Percentiles rank a stretch among this genome's conserved stretches.
Conservation (phyloP, 139 green algal genomes). For the Chlorella sorokiniana region DNA sequence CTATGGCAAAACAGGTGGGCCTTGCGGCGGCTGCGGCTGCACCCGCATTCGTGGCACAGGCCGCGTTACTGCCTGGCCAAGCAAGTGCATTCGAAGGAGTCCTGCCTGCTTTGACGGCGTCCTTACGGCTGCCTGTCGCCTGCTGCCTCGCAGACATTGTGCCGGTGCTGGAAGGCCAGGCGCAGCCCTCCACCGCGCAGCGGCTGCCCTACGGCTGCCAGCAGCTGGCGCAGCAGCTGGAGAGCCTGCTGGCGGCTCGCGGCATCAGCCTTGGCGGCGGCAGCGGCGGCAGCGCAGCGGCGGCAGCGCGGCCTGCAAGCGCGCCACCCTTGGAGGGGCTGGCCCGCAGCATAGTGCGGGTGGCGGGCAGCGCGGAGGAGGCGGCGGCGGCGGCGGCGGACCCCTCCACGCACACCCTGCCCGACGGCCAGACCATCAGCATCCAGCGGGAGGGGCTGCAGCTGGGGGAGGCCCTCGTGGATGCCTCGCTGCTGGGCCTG, state of each 20-base stretch:
- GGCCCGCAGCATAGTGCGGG: constrained; percentile 11
- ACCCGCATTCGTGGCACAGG: no score
- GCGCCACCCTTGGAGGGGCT: not conserved
- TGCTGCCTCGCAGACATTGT: constrained; percentile 65
- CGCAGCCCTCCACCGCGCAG: constrained; percentile 46
- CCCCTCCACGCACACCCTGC: constrained; percentile 48
- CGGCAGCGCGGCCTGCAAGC: not conserved
- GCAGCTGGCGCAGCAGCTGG: constrained; percentile 62
- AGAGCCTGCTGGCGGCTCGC: constrained; percentile 24
- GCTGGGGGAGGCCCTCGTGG: constrained; percentile 63
- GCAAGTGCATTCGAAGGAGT: no score
- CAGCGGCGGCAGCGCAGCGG: not conserved
- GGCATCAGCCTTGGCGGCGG: not conserved
- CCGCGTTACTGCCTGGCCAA: no score
- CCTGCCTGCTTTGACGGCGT: not conserved
- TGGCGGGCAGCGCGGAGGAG: constrained; percentile 18
- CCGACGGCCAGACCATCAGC: constrained; percentile 61
- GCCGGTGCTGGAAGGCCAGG: constrained; percentile 77
- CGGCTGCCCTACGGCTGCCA: constrained; percentile 66
- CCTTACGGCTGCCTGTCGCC: not conserved
- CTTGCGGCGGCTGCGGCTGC: not conserved
- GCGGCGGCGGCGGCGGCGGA: not conserved
- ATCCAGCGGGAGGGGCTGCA: constrained; percentile 35
- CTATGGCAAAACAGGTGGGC: constrained; percentile 67
- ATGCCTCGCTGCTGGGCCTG: constrained; percentile 35